Evolutionary conservation across 2,329 filamentous ascomycete genomes (phyloP), one percentile per base, ranked within the genome.

Genomic region (Teratosphaeria viscida): DNA sequence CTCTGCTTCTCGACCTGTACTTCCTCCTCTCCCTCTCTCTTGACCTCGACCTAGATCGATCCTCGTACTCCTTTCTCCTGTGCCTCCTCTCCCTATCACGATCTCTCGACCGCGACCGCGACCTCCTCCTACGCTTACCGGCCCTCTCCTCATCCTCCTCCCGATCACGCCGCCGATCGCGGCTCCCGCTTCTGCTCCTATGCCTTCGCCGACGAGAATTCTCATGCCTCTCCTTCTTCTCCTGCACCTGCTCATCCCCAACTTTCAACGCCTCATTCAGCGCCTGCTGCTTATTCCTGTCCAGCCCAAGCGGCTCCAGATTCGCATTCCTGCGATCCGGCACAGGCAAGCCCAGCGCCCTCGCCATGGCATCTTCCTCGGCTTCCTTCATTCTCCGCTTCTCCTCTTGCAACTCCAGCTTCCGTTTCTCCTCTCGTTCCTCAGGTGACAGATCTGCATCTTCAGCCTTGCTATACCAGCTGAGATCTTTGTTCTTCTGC

Each of bases 331-430:
- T 82, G 0, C 78, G 77, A 55, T 83, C 81, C 0, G 86, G 82
- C 1, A 88, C 80, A 0, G 90, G 90, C 34, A 96, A 76, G 0
- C 94, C 94, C 58, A 99, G 77, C 0, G 92, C 92, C 53, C 79
- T 81, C 2, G 90, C 86, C 71, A 97, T 86, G 1, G 92, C 94
- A 72, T 96, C 92, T 71, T 96, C 89, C 70, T 99, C 94, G 0
- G 88, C 90, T 73, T 96, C 89, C 70, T 96, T 96, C 71, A 96
- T 82, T 66, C 82, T 85, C 66, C 85, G 83, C 67, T 94, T 81
- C 74, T 96, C 92, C 68, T 58, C 88, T 81, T 70, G 67, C 70
- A 68, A 87, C 82, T 62, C 84, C 73, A 96, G 91, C 66, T 90
- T 88, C 62, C 84, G 85, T 32, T 86, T 83, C 67, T 72, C 73